A percentile compares a stretch with the other conserved stretches of the same genome.
Conservation (phyloP, 371 early-diverging fungal species). For the Rhizopus stolonifer region DNA sequence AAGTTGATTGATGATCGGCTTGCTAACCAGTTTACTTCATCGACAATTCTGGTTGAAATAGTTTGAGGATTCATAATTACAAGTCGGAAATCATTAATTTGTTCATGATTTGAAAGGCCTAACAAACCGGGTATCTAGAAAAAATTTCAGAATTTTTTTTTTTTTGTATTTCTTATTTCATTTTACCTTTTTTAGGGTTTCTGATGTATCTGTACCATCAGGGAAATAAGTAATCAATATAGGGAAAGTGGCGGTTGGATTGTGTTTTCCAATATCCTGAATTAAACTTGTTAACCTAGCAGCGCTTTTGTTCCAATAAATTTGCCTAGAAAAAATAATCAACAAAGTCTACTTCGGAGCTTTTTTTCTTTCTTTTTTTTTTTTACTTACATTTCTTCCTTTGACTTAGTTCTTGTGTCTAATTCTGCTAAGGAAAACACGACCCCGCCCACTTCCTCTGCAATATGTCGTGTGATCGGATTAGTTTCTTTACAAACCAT, state of each 20-base stretch:
- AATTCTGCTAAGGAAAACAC: conserved; percentile 36
- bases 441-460: conserved; percentile 30
- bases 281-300: conserved; percentile 20
- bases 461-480: conserved; percentile 18
- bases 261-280: conserved; percentile 7
- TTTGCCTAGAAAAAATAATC: background rate
- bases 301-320: conserved; percentile 28
- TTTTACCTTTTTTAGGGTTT: conserved; percentile 23
- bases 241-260: conserved; percentile 24
- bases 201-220: conserved; percentile 4
- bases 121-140: conserved; percentile 28
- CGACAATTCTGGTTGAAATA: conserved; percentile 17
- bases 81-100: conserved; percentile 27
- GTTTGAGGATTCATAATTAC: conserved; percentile 39
- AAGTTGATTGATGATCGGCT: background rate
- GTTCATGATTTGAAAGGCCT: conserved; percentile 9
- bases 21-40: conserved; percentile 37
- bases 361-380: too few species aligned
- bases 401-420: background rate
- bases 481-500: conserved; percentile 5
- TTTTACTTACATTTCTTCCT: conserved; percentile 11
- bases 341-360: background rate
- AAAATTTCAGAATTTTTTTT: background rate
- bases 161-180: background rate
- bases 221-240: conserved; percentile 39